Percentiles rank a stretch among this genome's conserved stretches.
These are phyloP conservation scores for Mucor plumbeus DNA, from an alignment of 371 early-diverging fungal species.

Conservation along the genomic window DNA sequence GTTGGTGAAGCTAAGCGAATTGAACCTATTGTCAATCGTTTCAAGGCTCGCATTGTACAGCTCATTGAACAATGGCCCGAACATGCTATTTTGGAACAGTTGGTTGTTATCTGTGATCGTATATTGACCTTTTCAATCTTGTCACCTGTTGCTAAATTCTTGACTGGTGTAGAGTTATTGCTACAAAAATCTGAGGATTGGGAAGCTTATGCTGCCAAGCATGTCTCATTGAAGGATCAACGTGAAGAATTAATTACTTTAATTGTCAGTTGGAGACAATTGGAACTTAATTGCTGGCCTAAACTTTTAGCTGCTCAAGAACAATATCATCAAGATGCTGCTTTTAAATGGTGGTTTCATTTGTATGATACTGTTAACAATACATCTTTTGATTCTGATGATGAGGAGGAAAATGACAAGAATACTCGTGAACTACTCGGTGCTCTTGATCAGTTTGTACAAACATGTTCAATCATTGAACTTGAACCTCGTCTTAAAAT, in stretches of 20 bases:
- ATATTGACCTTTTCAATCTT: constrained; percentile 78
- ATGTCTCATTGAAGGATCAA: constrained; percentile 76
- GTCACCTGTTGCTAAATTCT: constrained; percentile 88
- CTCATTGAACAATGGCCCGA: constrained; percentile 89
- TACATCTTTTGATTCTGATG: constrained; percentile 34
- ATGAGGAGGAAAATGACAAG: constrained; percentile 34
- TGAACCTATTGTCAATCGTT: constrained; percentile 64
- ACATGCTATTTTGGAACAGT: constrained; percentile 82
- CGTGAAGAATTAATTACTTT: constrained; percentile 75
- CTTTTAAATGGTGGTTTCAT: constrained; percentile 90
- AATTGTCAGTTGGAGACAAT: constrained; percentile 91
- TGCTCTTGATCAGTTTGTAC: constrained; percentile 81
- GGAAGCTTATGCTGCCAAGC: constrained; percentile 89
- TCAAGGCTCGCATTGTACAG: constrained; percentile 66
- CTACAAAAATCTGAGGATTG: constrained; percentile 92
- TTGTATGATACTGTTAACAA: constrained; percentile 66
- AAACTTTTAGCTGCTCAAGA: constrained; percentile 85
- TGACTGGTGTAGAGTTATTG: constrained; percentile 89
- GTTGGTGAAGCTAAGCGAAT: constrained; percentile 74
- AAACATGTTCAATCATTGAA: constrained; percentile 83
- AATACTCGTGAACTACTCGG: constrained; percentile 53
- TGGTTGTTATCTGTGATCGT: constrained; percentile 71
- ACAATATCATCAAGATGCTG: constrained; percentile 63
- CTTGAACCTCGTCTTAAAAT: constrained; percentile 80
- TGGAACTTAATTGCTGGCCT: constrained; percentile 93